Base-by-base conservation (phyloP, 2,329 filamentous ascomycete genomes). In the Fusarium stilboides region DNA sequence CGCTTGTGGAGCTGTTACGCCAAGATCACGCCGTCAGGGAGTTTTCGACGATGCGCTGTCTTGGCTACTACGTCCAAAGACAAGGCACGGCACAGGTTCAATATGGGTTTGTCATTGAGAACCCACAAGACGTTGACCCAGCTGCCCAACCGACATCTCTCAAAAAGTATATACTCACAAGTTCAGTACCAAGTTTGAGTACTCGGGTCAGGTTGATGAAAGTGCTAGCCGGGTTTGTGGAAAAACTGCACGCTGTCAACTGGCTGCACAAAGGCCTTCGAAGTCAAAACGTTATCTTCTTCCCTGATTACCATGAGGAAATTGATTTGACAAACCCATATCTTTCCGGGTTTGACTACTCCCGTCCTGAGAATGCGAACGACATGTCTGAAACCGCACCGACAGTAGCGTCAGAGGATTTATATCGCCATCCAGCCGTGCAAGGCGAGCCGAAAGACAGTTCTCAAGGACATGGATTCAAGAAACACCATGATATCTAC, bases 401-500 rank as follows among this genome's bases (percentile, higher is more conserved):
- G 26, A n/a, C 53, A 7, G n/a, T 31, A 9, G 43, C 17, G 10
- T 33, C 39, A 7, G 53, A 57, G 13, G 53, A 61, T 15, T 10
- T 61, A 5, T 61, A 61, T 20, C 43, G 43, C 8, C 43, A 56
- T 42, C 52, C 52, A 19, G 43, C 52, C 8, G 52, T 56, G 3
- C 43, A 56, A 8, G 52, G 52, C 8, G 52, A 34, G 15, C 52
- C 52, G 31, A 28, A 44, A 3, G 52, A 47, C n/a, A 44, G 33
- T 19, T 12, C n/a, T 5, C 15, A 40, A n/a, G 42, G 52, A 0
- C 20, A 39, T 5, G 52, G 57, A 1, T 61, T 61, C 15, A 31
- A 61, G 8, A 61, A 57, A 14, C 26, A 46, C 5, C 57, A 57
- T 17, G 57, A 61, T 2, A 46, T 61, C 2, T 61, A 57, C 52